phyloP scores from a whole-genome alignment of 2,329 filamentous ascomycete genomes.

The Colletotrichum theobromicola region DNA sequence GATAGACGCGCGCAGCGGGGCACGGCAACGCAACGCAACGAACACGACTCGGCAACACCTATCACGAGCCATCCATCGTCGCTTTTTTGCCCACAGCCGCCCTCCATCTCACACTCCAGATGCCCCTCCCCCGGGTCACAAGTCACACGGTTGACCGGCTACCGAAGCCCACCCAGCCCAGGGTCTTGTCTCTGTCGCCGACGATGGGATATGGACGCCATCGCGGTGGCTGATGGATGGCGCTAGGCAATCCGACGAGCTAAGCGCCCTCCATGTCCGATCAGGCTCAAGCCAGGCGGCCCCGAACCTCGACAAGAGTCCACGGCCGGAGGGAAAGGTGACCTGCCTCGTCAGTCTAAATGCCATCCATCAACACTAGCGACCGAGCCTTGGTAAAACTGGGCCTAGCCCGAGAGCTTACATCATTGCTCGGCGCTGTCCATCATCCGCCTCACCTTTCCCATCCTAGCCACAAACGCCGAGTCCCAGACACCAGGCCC shows the following conservation, averaged over 20 bases:
- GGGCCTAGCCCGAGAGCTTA: slow-evolving; percentile 14
- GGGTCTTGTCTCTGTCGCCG: background rate
- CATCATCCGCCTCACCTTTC: background rate
- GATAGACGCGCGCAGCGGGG: background rate
- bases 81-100: background rate
- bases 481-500: background rate
- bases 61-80: background rate
- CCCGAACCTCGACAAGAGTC: background rate
- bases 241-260: slow-evolving; percentile 8
- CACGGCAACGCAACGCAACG: background rate
- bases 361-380: slow-evolving; percentile 12
- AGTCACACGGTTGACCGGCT: background rate
- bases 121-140: background rate
- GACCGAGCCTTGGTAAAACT: slow-evolving; percentile 1
- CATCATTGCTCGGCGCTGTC: slow-evolving; percentile 10
- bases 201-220: background rate
- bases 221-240: background rate
- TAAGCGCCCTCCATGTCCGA: slow-evolving; percentile 13
- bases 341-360: slow-evolving; percentile 1
- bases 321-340: background rate
- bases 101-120: background rate
- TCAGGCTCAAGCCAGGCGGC: background rate
- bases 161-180: background rate
- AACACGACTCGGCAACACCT: background rate
- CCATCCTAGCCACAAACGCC: background rate